These are phyloP conservation scores for Carex cristatella DNA, from an alignment of 176 grass and related monocot species.

Conservation along the genomic window DNA sequence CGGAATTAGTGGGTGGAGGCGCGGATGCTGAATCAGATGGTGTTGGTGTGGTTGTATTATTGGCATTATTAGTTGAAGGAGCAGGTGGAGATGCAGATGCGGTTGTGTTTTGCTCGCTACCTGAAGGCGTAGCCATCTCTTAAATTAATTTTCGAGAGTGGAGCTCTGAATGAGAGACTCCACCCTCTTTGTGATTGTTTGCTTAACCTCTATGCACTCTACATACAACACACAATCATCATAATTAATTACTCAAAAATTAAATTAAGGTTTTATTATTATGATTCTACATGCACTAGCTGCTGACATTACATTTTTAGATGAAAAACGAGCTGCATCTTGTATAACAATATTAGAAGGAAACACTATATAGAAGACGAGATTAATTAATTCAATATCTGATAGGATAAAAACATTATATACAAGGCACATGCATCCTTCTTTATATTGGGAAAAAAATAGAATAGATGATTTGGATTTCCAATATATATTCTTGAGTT, in stretches of 20 bases:
- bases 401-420: no score
- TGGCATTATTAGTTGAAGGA: not conserved
- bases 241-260: not conserved
- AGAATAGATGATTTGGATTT: not conserved
- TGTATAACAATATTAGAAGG: not conserved
- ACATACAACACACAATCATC: not conserved
- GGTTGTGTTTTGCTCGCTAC: not conserved
- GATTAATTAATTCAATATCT: no score
- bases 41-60: not conserved
- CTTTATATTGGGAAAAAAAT: not conserved
- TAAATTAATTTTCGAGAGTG: slow-evolving; percentile 5
- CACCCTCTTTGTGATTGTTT: slow-evolving; percentile 9
- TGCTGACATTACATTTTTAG: not conserved
- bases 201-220: not conserved
- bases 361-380: not conserved
- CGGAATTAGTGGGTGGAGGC: not conserved
- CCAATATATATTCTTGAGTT: not conserved
- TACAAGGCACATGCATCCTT: not conserved
- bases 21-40: not conserved
- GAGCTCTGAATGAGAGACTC: slow-evolving; percentile 22
- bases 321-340: not conserved
- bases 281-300: not conserved
- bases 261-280: not conserved
- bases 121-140: slow-evolving; percentile 11
- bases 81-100: not conserved